Evolutionary conservation across 441 rosid genomes (phyloP), one percentile per base, ranked within the genome.

Genomic region (Raphanus hybrid): DNA sequence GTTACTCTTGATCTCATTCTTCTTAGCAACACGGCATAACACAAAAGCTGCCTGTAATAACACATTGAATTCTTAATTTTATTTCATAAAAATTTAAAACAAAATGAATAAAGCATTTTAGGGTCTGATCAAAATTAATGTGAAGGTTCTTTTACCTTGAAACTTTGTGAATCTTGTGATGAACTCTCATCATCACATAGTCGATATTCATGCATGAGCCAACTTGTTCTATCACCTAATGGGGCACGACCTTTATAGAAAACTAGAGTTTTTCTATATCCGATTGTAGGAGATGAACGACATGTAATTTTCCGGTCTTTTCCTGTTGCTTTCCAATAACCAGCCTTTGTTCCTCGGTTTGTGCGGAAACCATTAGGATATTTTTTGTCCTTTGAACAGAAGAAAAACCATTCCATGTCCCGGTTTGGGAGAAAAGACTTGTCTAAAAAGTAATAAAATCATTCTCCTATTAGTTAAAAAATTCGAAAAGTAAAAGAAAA

Each of bases 251-350:
- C 96, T 74, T 74, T 76, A 67, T 91, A 91, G 55, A 87, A 91
- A 32, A 91, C 93, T 84, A 91, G 82, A 0, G 96, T 91, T 82
- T 91, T 91, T 87, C 88, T 86, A 85, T 85, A 86, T 2, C 96
- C 96, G 1, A 82, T 85, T 0, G 85, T 73, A 48, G 71, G 68
- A 29, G 80, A 85, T 18, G 85, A 83, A 43, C 87, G 83, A 63
- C 94, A 89, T 8, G 67, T 82, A 1, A 91, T 85, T 35, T 82
- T 10, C 59, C 92, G 73, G 62, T 91, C 96, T 71, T 91, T 91
- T 10, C 96, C 96, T 1, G 96, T 91, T 34, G 93, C 91, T 75
- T 92, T 92, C 95, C 97, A 92, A 67, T 91, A 90, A 9, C 97
- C 97, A 26, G 82, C 88, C 11, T 86, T 83, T 0, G 97, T 92